A percentile compares a stretch with the other conserved stretches of the same genome.
Conservation (phyloP, 164 flowering plant genomes). For the Cinnamomum chago region DNA sequence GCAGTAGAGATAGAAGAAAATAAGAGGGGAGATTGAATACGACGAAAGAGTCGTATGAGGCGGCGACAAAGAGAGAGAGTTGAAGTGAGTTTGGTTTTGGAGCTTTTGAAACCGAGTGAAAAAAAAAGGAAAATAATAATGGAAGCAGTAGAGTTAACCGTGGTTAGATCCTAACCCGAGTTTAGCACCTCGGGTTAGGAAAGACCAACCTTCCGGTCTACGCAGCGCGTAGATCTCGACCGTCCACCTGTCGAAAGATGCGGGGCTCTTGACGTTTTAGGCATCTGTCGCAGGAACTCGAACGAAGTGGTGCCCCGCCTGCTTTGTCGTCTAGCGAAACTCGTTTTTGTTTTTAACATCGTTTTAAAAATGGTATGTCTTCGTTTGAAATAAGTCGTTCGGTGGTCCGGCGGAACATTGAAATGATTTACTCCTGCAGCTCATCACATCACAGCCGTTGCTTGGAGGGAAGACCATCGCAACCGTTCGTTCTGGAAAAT, state of each 20-base stretch:
- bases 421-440: too few relatives aligned
- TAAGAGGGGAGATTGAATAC: background rate
- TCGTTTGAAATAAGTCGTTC: too few relatives aligned
- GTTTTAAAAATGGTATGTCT: too few relatives aligned
- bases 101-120: background rate
- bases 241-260: constrained; percentile 16
- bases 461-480: too few relatives aligned
- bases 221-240: background rate
- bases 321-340: constrained; percentile 11
- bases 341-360: too few relatives aligned
- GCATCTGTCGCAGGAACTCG: constrained; percentile 5
- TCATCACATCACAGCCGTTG: too few relatives aligned
- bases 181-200: background rate
- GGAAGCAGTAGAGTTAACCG: background rate
- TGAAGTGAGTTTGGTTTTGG: background rate
- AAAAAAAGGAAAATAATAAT: background rate
- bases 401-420: too few relatives aligned
- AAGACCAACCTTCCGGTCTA: background rate
- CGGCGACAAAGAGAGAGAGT: background rate
- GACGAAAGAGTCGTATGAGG: constrained; percentile 1
- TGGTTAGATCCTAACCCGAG: background rate
- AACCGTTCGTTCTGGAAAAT: too few relatives aligned
- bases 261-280: background rate
- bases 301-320: background rate
- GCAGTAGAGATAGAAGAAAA: background rate